Base-by-base conservation (phyloP, 768 basidiomycete genomes). In the Mycena haematopus region DNA sequence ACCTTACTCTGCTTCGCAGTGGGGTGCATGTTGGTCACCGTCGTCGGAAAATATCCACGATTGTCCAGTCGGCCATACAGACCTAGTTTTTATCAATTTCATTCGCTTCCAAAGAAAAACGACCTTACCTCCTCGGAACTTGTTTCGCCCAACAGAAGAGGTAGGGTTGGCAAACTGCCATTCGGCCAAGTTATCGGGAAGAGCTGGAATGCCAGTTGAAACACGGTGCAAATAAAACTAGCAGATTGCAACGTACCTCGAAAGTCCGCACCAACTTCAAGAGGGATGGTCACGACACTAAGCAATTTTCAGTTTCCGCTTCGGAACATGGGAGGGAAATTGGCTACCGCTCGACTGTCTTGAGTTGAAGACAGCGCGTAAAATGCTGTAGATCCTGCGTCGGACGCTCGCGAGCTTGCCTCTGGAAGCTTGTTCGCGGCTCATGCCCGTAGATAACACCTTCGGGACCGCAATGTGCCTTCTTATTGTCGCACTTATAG, bases 1-100 rank as follows among this genome's bases (percentile, higher is more conserved):
- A 93, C 87, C 42, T 79, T 80, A 63, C 83, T 82, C 67, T 93
- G 92, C 70, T 92, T 93, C 5, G 90, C 92, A 1, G 85, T 91
- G 0, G 91, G 91, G 53, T 87, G 86, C 42, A 93, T 80, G 60
- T 93, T 92, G 0, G 90, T 91, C 15, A 92, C 88, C 0, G 87
- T 92, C 0, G 92, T 92, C 42, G 82, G 83, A 69, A 93, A 93
- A 68, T 81, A 85, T 9, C 69, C 69, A 22, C 84, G 70, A 53
- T 75, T 72, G 62, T 88, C 82, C 15, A 92, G 76, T 9, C 92
- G 84, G 7, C 86, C 88, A 63, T 79, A 87, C 56, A 68, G 78
- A 75, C 86, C 78, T 45, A n/a, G 7, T 22, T 45, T 76, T 9
- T 13, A 21, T 40, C 40, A 33, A 31, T 56, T 51, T 25, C 22